These are phyloP conservation scores for Clonostachys byssicola DNA, from an alignment of 2,329 filamentous ascomycete genomes.

Conservation along the genomic window DNA sequence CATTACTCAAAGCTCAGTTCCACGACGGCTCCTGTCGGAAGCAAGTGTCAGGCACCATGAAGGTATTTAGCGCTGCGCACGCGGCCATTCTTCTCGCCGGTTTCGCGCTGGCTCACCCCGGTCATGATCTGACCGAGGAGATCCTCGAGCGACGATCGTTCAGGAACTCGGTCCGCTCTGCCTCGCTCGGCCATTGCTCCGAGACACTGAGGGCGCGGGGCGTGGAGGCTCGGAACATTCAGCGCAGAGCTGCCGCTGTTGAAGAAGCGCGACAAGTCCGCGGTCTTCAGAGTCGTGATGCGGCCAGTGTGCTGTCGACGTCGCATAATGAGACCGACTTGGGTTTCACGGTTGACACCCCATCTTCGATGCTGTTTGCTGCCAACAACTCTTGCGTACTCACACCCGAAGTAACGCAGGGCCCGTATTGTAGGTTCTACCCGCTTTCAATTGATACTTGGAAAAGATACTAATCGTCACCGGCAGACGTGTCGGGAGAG, in stretches of 20 bases:
- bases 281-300: conserved; percentile 15
- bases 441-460: not conserved
- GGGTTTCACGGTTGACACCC: conserved; percentile 20
- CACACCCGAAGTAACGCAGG: conserved; percentile 44
- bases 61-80: no score
- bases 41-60: no score
- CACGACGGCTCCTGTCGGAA: no score
- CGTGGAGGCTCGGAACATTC: conserved; percentile 49
- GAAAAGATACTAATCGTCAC: not conserved
- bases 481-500: conserved; percentile 20
- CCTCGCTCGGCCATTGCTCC: conserved; percentile 40
- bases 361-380: conserved; percentile 26
- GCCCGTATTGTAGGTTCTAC: conserved; percentile 33
- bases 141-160: conserved; percentile 43
- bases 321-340: conserved; percentile 29
- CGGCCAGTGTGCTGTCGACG: conserved; percentile 21
- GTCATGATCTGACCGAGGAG: conserved; percentile 42
- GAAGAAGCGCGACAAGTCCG: conserved; percentile 34
- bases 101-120: conserved; percentile 34
- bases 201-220: conserved; percentile 34
- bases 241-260: conserved; percentile 34
- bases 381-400: conserved; percentile 38
- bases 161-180: conserved; percentile 25
- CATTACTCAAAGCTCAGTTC: no score
- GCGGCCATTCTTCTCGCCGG: not conserved